phyloP scores from a whole-genome alignment of 2,329 filamentous ascomycete species.

The Sphaerulina musiva region DNA sequence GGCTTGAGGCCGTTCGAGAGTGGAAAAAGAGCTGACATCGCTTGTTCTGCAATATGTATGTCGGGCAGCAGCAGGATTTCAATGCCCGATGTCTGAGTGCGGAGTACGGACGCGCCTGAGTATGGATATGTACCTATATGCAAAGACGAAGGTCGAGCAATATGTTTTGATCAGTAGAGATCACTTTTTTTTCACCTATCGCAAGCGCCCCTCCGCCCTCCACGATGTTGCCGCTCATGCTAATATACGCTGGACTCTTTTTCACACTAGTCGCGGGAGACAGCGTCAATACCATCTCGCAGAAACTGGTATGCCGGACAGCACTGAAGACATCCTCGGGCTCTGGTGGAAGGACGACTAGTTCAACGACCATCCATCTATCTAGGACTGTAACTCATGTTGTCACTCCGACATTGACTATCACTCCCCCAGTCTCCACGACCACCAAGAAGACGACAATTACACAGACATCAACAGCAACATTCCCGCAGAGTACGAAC shows the following conservation, averaged over 20 bases:
- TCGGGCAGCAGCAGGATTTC: neutral
- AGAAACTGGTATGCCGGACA: neutral
- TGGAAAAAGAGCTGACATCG: neutral
- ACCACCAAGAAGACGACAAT: slow-evolving; percentile 3
- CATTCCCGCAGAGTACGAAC: slow-evolving; percentile 12
- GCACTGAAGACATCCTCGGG: neutral
- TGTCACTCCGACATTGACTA: neutral
- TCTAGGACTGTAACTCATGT: neutral
- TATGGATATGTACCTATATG: neutral
- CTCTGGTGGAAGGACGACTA: neutral
- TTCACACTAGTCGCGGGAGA: neutral
- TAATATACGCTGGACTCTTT: neutral
- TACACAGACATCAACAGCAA: slow-evolving; percentile 3
- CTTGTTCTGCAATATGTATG: neutral
- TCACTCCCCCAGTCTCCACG: slow-evolving; percentile 1
- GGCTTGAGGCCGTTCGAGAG: neutral
- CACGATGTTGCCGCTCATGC: neutral
- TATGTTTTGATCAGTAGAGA: neutral
- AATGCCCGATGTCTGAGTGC: neutral
- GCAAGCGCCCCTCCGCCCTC: neutral
- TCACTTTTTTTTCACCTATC: neutral
- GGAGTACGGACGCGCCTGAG: neutral
- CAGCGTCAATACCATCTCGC: slow-evolving; percentile 2
- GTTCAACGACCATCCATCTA: neutral
- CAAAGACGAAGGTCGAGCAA: neutral